Evolutionary conservation across 2,329 filamentous ascomycete species (phyloP).

Genomic region (Coniochaeta sp.): DNA sequence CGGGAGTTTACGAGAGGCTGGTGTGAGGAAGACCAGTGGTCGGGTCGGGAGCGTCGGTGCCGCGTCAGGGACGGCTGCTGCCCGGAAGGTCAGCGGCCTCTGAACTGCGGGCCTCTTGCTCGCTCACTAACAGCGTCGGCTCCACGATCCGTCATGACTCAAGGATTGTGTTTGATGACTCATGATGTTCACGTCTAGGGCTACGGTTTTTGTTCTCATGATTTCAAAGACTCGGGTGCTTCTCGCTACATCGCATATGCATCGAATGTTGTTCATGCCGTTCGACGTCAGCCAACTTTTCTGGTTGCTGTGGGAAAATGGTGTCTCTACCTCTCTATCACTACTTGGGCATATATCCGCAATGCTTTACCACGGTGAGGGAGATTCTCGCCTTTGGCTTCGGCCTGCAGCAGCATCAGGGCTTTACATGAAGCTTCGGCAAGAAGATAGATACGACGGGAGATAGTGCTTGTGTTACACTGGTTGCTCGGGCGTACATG

Average conservation of each 20-base stretch:
- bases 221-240: too few relatives aligned
- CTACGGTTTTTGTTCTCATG: too few relatives aligned
- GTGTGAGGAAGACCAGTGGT: constrained; percentile 57
- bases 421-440: not conserved
- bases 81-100: constrained; percentile 38
- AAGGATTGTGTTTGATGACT: not conserved
- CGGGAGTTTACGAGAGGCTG: constrained; percentile 46
- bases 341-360: not conserved
- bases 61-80: constrained; percentile 28
- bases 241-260: not conserved
- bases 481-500: not conserved
- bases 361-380: not conserved
- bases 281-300: not conserved
- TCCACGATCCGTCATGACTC: constrained; percentile 2
- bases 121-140: not conserved
- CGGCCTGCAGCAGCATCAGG: not conserved
- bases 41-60: constrained; percentile 52
- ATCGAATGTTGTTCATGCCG: not conserved
- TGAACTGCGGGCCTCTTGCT: constrained; percentile 3
- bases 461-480: not conserved
- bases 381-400: not conserved
- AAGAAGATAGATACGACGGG: not conserved
- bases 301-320: not conserved
- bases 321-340: not conserved
- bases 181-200: not conserved